A percentile compares a stretch with the other conserved stretches of the same genome.
phyloP scores from a whole-genome alignment of 176 grass and related monocot species.

The Oropetium thomaeum region DNA sequence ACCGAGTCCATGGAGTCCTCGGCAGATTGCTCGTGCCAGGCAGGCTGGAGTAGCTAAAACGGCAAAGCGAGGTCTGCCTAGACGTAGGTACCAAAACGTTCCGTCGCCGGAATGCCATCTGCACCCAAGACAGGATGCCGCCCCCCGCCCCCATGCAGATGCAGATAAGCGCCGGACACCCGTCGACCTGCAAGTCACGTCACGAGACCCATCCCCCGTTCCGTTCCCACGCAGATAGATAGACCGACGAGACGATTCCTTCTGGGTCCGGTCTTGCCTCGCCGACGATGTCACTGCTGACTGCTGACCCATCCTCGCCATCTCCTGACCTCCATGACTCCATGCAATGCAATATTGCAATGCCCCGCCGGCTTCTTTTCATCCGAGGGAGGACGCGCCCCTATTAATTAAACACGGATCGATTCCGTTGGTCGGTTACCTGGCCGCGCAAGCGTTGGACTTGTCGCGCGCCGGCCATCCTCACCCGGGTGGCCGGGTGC shows the following conservation, averaged over 20 bases:
- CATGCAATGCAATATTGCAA: no score
- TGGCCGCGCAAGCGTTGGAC: not conserved
- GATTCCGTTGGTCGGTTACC: not conserved
- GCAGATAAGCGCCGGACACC: not conserved
- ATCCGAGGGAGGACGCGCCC: not conserved
- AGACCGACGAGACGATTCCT: not conserved
- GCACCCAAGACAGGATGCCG: no score
- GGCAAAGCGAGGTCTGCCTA: not conserved
- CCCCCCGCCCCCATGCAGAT: no score
- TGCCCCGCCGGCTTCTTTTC: not conserved
- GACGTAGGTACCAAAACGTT: not conserved
- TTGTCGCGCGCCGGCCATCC: not conserved
- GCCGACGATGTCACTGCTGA: not conserved
- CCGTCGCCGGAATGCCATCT: not conserved
- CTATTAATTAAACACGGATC: not conserved
- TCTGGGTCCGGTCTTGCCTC: not conserved
- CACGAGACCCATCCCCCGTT: not conserved
- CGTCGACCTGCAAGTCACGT: not conserved
- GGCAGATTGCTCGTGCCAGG: not conserved
- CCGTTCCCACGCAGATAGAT: not conserved
- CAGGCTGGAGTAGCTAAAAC: no score
- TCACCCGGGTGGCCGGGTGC: not conserved
- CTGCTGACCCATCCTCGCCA: not conserved
- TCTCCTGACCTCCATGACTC: no score
- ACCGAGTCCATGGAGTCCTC: not conserved